Evolutionary conservation across 345 rosid species (phyloP), one percentile per base, ranked within the genome.

Genomic region (Sonneratia caseolaris): DNA sequence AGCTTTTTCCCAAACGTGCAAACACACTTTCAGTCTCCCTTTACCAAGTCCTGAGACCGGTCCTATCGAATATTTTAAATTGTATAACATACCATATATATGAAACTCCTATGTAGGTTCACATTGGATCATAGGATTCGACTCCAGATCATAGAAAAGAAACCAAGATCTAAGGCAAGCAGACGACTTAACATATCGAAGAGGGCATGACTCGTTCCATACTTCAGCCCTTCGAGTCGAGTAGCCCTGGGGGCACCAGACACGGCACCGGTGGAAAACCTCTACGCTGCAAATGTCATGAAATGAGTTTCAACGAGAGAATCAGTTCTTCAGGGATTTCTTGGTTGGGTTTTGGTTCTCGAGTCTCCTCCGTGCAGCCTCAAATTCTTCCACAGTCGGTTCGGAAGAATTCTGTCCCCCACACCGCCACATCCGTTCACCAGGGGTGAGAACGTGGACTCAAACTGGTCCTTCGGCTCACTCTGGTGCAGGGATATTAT

Each of bases 331-430:
- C 64, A 77, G 86, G 2, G 82, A 80, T 68, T 84, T 86, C 72
- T 76, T 86, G 72, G 86, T 79, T 53, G 82, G 66, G 79, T 79
- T 87, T 5, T 73, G 68, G 76, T 79, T 76, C 65, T 88, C 91
- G 35, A 91, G 68, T 82, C 84, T 91, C 77, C 77, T 88, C 85
- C 75, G 81, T 14, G 92, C 85, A 78, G 98, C 97, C 87, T 92
- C 93, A 38, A 96, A 92, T 73, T 96, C 93, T 88, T 89, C 98
- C 45, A 92, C 97, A 16, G 84, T 86, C 8, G 89, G 97, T 76
- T 90, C 98, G 9, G 88, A 73, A 24, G 73, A 73, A 47, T 79
- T 80, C 47, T 48, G 73, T 37, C 64, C 76, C 3, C 86, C 86
- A 67, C 68, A 27, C 32, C 68, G 22, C 97, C 97, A 66, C 90